Evolutionary conservation across 148 eudicot genomes (phyloP), one percentile per base, ranked within the genome.

Genomic region (Rhododendron mucronatum): DNA sequence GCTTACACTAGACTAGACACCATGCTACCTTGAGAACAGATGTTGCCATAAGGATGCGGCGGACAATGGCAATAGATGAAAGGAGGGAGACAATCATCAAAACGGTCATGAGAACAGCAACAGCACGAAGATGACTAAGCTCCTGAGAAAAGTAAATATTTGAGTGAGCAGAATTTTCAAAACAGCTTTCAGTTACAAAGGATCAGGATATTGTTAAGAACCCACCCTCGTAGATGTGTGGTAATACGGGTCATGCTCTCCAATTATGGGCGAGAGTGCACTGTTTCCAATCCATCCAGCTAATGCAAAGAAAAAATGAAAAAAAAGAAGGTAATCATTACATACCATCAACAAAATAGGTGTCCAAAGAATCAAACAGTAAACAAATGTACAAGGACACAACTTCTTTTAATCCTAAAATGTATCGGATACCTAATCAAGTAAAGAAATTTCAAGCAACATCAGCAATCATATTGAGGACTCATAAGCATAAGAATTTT

Each of bases 241-340:
- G 87, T 93, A 92, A 88, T 95, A 97, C 18, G 95, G 99, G 86
- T 95, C 98, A 88, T 94, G 98, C 86, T 89, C 93, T 28, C 99
- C 98, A 86, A 97, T 89, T 85, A 95, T 95, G 28, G 99, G 98
- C 28, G 98, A 89, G 82, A 97, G 91, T 82, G 96, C 99, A 88
- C 91, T 93, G 81, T 95, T 92, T 81, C 98, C 99, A 55, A 97
- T 97, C 99, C 99, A 97, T 87, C 99, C 99, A 92, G 98, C 99
- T 97, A 90, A 73, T 78, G 51, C 41, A 77, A 26, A 77, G 30
- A 23, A 85, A 84, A 71, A 84, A 16, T 44, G 79, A 78, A 41
- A 11, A 12, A 28, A 23, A 13, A 23, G n/a, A 18, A 69, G 33
- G 74, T 71, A 35, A 83, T 50, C 80, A 45, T 45, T 84, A 53